Evolutionary conservation across 2,329 filamentous ascomycete species (phyloP).

Genomic region (Aspergillus amoenus): DNA sequence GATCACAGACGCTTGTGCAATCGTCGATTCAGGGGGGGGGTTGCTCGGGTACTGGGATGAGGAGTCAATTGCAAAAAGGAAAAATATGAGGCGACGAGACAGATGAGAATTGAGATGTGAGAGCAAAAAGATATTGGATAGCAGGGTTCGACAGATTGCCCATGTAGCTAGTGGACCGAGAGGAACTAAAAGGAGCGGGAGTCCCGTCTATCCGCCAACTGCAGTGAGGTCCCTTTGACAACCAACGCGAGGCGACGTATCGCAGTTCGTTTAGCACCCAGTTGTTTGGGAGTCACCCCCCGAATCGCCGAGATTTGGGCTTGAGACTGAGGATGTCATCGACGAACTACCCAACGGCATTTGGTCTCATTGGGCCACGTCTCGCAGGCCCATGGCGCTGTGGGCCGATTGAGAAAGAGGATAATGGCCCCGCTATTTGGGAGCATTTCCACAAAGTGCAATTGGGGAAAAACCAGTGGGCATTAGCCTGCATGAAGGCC

Average conservation of each 20-base stretch:
- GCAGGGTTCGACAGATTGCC: slow-evolving; percentile 23
- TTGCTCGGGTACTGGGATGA: slow-evolving; percentile 15
- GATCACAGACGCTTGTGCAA: slow-evolving; percentile 28
- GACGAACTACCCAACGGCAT: slow-evolving; percentile 33
- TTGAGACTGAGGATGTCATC: slow-evolving; percentile 33
- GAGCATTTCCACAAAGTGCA: slow-evolving; percentile 27
- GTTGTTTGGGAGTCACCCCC: slow-evolving; percentile 26
- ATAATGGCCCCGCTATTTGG: slow-evolving; percentile 7
- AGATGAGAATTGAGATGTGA: slow-evolving; percentile 14
- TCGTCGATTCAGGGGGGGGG: slow-evolving; percentile 20
- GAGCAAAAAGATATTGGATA: slow-evolving; percentile 24
- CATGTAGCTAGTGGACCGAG: slow-evolving; percentile 30
- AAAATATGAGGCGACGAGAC: slow-evolving; percentile 22
- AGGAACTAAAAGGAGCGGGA: slow-evolving; percentile 26
- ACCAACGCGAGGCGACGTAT: slow-evolving; percentile 38
- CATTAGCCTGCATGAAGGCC: slow-evolving; percentile 27
- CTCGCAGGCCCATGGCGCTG: slow-evolving; percentile 31
- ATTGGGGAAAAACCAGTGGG: slow-evolving; percentile 24
- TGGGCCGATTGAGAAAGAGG: slow-evolving; percentile 23
- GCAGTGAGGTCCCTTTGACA: slow-evolving; percentile 24
- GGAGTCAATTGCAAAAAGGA: slow-evolving; percentile 15
- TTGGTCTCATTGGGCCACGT: slow-evolving; percentile 44
- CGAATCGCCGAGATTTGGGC: slow-evolving; percentile 27
- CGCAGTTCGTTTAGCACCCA: slow-evolving; percentile 28
- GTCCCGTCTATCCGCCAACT: slow-evolving; percentile 30